Percentiles rank a stretch among this genome's conserved stretches.
phyloP scores from a whole-genome alignment of 2,329 filamentous ascomycete species.

The Fusarium pseudonygamai region DNA sequence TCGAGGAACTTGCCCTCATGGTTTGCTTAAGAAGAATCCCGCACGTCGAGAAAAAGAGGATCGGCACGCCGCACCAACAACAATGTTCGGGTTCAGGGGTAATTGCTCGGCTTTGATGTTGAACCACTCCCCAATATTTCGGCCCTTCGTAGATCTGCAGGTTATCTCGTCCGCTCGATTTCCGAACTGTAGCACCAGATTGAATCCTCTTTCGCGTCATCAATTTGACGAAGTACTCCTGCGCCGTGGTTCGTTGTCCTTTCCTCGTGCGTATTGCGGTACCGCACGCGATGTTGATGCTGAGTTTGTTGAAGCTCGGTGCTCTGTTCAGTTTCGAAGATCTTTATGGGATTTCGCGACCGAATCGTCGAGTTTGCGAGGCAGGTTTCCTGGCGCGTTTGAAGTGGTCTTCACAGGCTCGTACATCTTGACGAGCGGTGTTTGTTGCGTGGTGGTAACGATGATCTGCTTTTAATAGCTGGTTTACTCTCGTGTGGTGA shows the following conservation, averaged over 20 bases:
- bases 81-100: neutral
- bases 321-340: accelerated
- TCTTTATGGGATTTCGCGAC: neutral
- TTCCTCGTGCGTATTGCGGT: accelerated
- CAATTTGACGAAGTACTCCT: neutral
- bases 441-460: accelerated
- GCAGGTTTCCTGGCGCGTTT: accelerated
- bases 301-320: too few relatives aligned
- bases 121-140: accelerated
- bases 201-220: accelerated
- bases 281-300: neutral
- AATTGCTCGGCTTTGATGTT: neutral
- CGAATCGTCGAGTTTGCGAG: accelerated
- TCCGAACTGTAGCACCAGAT: accelerated
- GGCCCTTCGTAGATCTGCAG: neutral
- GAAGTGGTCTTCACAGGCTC: neutral
- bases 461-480: accelerated
- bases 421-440: too few relatives aligned
- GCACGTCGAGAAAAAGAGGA: neutral
- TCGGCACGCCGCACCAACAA: neutral
- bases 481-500: neutral
- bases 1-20: too few relatives aligned
- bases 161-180: accelerated
- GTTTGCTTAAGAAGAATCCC: too few relatives aligned
- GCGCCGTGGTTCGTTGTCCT: neutral